phyloP scores from a whole-genome alignment of 345 rosid genomes.

The Eucalyptus polybractea region DNA sequence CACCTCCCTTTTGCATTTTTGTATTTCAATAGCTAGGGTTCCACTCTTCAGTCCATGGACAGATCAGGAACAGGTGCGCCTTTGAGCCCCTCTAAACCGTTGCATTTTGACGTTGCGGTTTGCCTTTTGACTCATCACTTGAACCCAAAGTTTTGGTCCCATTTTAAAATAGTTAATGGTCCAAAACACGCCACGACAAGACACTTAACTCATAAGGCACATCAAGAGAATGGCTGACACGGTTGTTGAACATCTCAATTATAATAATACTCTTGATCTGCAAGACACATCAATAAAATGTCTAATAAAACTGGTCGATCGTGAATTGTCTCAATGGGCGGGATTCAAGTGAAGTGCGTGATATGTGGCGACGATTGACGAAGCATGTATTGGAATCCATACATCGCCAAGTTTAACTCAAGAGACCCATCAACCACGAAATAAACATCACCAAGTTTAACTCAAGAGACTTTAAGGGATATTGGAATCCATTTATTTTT shows the following conservation, averaged over 20 bases:
- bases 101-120: neutral
- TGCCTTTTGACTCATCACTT: too few species aligned
- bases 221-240: neutral
- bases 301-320: accelerated
- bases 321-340: neutral
- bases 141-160: neutral
- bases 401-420: too few species aligned
- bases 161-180: neutral
- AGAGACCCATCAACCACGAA: neutral
- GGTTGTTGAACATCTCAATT: neutral
- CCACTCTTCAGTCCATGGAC: neutral
- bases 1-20: neutral
- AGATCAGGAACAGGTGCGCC: neutral
- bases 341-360: neutral
- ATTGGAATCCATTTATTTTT: neutral
- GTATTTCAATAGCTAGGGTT: neutral
- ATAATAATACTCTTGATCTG: neutral
- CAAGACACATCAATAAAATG: neutral
- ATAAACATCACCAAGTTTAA: neutral
- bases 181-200: neutral
- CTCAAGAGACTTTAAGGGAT: neutral
- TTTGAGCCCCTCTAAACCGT: neutral
- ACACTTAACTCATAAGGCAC: neutral
- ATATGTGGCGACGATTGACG: accelerated
- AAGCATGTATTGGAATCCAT: too few species aligned